These are phyloP conservation scores for Melastoma candidum DNA, from an alignment of 441 rosid genomes.

Conservation along the genomic window DNA sequence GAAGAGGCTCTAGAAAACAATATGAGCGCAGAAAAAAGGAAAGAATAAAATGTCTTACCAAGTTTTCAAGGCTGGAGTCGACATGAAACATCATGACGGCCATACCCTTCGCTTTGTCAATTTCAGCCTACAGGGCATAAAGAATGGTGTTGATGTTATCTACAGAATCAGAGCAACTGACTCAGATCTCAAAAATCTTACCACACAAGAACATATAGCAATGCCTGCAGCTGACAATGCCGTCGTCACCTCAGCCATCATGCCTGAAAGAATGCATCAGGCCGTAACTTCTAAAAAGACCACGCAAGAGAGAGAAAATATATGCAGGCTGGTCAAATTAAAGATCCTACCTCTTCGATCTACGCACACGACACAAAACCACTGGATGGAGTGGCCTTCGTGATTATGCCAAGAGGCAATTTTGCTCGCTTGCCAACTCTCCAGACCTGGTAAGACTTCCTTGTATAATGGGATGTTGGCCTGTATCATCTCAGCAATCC, in stretches of 20 bases:
- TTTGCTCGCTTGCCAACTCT: slow-evolving; percentile 86
- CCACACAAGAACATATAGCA: slow-evolving; percentile 80
- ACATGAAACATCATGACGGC: slow-evolving; percentile 86
- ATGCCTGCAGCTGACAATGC: slow-evolving; percentile 63
- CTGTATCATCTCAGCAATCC: slow-evolving; percentile 52
- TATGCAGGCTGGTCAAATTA: neutral
- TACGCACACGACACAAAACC: slow-evolving; percentile 82
- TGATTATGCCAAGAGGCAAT: slow-evolving; percentile 81
- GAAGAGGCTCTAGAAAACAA: neutral
- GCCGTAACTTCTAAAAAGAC: too few species aligned
- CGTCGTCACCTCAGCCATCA: slow-evolving; percentile 83
- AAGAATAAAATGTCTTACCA: slow-evolving; percentile 35
- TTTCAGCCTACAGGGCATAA: slow-evolving; percentile 45
- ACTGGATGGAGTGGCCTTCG: slow-evolving; percentile 83
- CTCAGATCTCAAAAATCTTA: slow-evolving; percentile 28
- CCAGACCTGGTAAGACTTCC: slow-evolving; percentile 84
- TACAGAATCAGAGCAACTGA: too few species aligned
- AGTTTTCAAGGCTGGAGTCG: slow-evolving; percentile 58
- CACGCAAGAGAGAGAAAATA: too few species aligned
- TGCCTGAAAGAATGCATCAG: slow-evolving; percentile 34
- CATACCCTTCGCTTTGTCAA: slow-evolving; percentile 84
- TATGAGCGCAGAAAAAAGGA: neutral
- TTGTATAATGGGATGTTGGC: slow-evolving; percentile 56
- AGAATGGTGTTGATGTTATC: too few species aligned
- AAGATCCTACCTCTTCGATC: slow-evolving; percentile 64